Percentiles rank a stretch among this genome's conserved stretches.
phyloP scores from a whole-genome alignment of 2,329 filamentous ascomycete genomes.

The Alternaria consortialis region DNA sequence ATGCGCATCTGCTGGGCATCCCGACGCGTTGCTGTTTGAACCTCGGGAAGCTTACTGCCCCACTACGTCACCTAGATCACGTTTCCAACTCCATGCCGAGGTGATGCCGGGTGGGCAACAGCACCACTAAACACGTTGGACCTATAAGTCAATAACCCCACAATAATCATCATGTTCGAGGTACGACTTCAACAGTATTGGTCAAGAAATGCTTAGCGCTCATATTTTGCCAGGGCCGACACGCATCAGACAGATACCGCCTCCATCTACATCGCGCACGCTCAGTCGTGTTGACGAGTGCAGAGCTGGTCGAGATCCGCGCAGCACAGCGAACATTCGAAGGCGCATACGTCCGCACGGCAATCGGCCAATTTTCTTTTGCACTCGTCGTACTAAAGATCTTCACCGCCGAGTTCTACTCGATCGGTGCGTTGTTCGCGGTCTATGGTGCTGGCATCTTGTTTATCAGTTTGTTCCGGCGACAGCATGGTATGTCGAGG shows the following conservation, averaged over 20 bases:
- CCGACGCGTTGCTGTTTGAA: background rate
- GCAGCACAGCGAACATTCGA: slow-evolving; percentile 97
- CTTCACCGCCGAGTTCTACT: slow-evolving; percentile 96
- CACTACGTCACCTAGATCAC: slow-evolving; percentile 15
- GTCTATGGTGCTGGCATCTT: slow-evolving; percentile 88
- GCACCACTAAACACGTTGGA: background rate
- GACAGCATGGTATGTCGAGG: slow-evolving; percentile 70
- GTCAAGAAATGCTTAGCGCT: background rate
- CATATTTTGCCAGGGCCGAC: slow-evolving; percentile 54
- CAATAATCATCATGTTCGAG: slow-evolving; percentile 26
- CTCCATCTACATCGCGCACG: slow-evolving; percentile 84
- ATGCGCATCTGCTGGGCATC: background rate
- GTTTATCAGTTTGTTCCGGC: slow-evolving; percentile 81
- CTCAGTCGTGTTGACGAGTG: slow-evolving; percentile 79
- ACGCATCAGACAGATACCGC: slow-evolving; percentile 77
- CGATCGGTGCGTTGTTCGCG: slow-evolving; percentile 94
- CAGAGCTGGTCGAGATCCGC: slow-evolving; percentile 92
- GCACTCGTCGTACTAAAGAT: slow-evolving; percentile 94
- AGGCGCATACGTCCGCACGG: slow-evolving; percentile 94
- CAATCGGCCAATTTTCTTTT: slow-evolving; percentile 94
- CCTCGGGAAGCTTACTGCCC: slow-evolving; percentile 12
- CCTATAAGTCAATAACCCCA: background rate
- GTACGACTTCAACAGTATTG: slow-evolving; percentile 9
- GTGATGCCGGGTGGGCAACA: background rate
- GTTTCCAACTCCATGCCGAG: background rate